Evolutionary conservation across 768 basidiomycete genomes (phyloP), one percentile per base, ranked within the genome.

Genomic region (Strobilomyces confusus): DNA sequence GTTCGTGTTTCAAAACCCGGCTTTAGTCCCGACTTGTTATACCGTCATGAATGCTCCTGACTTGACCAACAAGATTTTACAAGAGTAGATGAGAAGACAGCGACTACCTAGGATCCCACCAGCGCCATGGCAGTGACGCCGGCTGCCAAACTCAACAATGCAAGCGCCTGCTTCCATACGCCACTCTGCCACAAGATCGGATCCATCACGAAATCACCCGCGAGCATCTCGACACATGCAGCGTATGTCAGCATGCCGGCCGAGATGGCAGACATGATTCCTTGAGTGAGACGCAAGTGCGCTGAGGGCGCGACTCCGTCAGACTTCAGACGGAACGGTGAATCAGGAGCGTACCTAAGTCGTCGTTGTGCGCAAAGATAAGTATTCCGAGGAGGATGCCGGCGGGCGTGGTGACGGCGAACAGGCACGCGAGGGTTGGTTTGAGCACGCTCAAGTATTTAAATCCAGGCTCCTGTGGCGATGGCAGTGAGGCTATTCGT

Each of bases 221-320:
- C 89, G 48, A 92, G 80, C 86, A 92, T 92, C 75, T 92, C 90
- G 8, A 92, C 88, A 11, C 84, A 87, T 12, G 86, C 81, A 0
- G 86, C 89, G 61, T 91, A 92, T 42, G 86, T 89, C 45, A 92
- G 78, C 85, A 92, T 83, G 4, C 89, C 89, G 1, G 89, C 87
- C 0, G 86, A 89, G 30, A 90, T 75, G n/a, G 87, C 87, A 8
- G 83, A 85, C 84, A 91, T 84, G 41, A 91, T 63, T 20, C 89
- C 89, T 64, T 87, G 84, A 1, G 77, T 75, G 15, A 87, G 74
- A 34, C 74, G 69, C 66, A 84, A 72, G n/a, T 73, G 72, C 11
- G 73, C 79, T 79, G 59, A 26, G 23, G 19, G 14, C 5, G 9
- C 13, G 2, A 38, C 26, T 22, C 2, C 13, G 11, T 59, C 11